Percentiles rank a stretch among this genome's conserved stretches.
Evolutionary conservation across 345 rosid species (phyloP).

Genomic region (Reutealis trisperma): DNA sequence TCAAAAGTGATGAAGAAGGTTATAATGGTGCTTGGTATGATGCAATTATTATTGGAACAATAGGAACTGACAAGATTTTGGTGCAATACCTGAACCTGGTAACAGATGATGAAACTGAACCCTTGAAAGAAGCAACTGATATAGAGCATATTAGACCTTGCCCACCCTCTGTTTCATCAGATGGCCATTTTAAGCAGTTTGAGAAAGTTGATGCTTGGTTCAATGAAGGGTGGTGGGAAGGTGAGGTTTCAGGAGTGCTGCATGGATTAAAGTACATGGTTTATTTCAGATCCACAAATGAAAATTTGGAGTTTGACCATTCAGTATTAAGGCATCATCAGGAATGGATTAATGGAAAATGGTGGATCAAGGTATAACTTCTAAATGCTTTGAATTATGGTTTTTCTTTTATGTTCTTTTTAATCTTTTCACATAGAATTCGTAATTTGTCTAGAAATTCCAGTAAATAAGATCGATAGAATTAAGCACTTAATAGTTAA

Average conservation of each 20-base stretch:
- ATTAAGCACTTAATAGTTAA: background rate
- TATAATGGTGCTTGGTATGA: slow-evolving; percentile 27
- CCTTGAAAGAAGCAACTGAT: slow-evolving; percentile 11
- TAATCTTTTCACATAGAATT: background rate
- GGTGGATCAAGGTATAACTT: slow-evolving; percentile 24
- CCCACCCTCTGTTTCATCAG: slow-evolving; percentile 5
- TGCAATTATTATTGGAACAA: slow-evolving; percentile 9
- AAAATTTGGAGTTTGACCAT: background rate
- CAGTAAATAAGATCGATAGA: background rate
- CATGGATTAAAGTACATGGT: slow-evolving; percentile 3
- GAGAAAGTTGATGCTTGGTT: slow-evolving; percentile 26
- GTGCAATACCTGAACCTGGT: slow-evolving; percentile 18
- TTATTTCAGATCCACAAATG: slow-evolving; percentile 19
- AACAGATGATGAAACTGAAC: slow-evolving; percentile 22
- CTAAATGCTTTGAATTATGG: background rate
- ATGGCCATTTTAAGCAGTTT: slow-evolving; percentile 1
- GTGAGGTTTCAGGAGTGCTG: slow-evolving; percentile 16
- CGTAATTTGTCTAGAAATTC: background rate
- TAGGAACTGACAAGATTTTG: slow-evolving; percentile 16
- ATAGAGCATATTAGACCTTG: slow-evolving; percentile 8
- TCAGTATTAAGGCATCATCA: slow-evolving; percentile 15
- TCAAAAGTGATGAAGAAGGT: slow-evolving; percentile 28
- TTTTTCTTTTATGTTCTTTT: too few relatives aligned
- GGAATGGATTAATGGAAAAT: slow-evolving; percentile 20
- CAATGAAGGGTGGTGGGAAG: slow-evolving; percentile 31